Conservation (phyloP, 441 rosid genomes). For the Syzygium malaccense region DNA sequence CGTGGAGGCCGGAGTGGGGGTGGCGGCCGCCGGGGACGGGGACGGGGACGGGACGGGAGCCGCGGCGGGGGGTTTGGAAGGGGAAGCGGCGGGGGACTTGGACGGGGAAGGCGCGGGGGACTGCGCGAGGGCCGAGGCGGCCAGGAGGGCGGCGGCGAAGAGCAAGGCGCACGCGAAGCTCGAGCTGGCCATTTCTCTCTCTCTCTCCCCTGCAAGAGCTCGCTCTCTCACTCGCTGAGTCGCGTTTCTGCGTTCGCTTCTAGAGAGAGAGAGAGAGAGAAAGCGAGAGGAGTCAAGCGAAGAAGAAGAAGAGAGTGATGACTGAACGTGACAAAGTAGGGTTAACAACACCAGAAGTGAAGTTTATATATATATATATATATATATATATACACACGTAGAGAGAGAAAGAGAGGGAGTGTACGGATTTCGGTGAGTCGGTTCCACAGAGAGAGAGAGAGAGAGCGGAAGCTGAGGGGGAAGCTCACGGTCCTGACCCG, state of each 20-base stretch:
- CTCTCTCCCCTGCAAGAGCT: background rate
- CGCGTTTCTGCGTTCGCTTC: background rate
- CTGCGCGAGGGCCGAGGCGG: constrained; percentile 46
- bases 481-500: background rate
- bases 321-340: background rate
- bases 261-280: background rate
- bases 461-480: background rate
- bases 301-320: background rate
- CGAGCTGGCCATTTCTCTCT: constrained; percentile 26
- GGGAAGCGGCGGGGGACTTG: constrained; percentile 16
- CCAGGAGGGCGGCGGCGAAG: constrained; percentile 26
- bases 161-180: constrained; percentile 22
- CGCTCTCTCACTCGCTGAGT: background rate
- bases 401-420: background rate
- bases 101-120: constrained; percentile 22
- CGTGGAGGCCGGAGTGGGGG: constrained; percentile 16
- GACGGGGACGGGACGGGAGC: constrained; percentile 13
- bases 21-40: constrained; percentile 17
- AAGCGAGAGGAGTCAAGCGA: too few species aligned
- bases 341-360: background rate
- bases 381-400: background rate
- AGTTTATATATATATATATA: background rate
- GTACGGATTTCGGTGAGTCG: background rate
- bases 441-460: background rate
- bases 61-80: background rate